These are phyloP conservation scores for Kodamaea sp. DNA, from an alignment of 1,139 yeast genomes.

Conservation along the genomic window DNA sequence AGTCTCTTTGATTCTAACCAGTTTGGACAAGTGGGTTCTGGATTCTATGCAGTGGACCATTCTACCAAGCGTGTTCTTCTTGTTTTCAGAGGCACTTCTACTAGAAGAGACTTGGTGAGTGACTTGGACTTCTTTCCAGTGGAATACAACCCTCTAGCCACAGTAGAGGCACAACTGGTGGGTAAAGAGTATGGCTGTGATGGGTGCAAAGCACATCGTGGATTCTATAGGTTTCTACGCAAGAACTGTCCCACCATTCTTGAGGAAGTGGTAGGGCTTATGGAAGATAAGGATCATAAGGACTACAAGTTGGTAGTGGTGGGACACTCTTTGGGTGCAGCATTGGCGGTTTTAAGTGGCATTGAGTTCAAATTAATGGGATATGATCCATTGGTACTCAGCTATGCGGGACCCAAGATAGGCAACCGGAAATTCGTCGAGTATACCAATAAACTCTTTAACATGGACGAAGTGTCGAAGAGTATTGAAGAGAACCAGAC, in stretches of 20 bases:
- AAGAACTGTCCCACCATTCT: constrained; percentile 41
- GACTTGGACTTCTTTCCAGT: constrained; percentile 50
- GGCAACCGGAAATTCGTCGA: constrained; percentile 53
- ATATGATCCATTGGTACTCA: constrained; percentile 50
- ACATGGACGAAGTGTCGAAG: constrained; percentile 27
- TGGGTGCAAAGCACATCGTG: constrained; percentile 59
- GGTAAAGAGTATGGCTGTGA: constrained; percentile 31
- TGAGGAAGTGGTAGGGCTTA: constrained; percentile 31
- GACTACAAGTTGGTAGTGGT: constrained; percentile 52
- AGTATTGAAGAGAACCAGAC: constrained; percentile 13
- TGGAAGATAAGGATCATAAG: constrained; percentile 36
- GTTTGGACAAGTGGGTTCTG: constrained; percentile 53
- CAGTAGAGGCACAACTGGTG: constrained; percentile 1
- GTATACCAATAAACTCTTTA: constrained; percentile 54
- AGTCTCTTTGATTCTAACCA: constrained; percentile 41
- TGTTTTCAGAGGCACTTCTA: constrained; percentile 59
- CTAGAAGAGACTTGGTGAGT: constrained; percentile 57
- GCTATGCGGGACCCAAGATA: constrained; percentile 63
- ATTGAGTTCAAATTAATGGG: constrained; percentile 58
- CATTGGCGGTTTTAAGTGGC: constrained; percentile 61
- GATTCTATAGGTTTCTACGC: constrained; percentile 49
- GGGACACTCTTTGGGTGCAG: constrained; percentile 80
- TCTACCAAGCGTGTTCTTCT: constrained; percentile 35
- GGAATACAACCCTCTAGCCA: constrained; percentile 31
- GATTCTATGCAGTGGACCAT: constrained; percentile 47